phyloP scores from a whole-genome alignment of 768 basidiomycete species.

The Tricholoma furcatifolium region DNA sequence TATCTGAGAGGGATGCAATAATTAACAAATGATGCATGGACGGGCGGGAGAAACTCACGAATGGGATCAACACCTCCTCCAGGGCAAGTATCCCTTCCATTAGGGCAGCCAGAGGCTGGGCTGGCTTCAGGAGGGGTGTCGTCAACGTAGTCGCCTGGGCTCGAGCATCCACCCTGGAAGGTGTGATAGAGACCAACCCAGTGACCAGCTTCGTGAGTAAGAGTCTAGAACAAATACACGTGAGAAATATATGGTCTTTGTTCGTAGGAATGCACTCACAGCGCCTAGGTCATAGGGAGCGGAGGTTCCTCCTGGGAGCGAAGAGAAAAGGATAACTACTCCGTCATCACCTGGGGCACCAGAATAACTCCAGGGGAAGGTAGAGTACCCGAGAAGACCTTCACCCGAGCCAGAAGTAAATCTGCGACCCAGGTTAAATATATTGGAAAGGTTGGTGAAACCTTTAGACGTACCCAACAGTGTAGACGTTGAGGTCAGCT shows the following conservation, averaged over 20 bases:
- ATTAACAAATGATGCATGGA: not conserved
- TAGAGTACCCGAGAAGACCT: constrained; percentile 53
- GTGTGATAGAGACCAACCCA: constrained; percentile 62
- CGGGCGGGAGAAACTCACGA: constrained; percentile 24
- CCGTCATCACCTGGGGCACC: constrained; percentile 45
- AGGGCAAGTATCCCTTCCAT: constrained; percentile 34
- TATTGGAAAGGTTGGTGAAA: not conserved
- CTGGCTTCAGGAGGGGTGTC: constrained; percentile 49
- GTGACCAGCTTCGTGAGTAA: constrained; percentile 59
- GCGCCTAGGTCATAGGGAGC: constrained; percentile 42
- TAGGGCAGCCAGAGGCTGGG: constrained; percentile 41
- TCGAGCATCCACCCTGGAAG: constrained; percentile 50
- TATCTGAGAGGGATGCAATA: constrained; percentile 29
- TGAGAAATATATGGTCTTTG: constrained; percentile 5
- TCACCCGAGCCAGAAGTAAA: constrained; percentile 35
- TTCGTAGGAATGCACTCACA: constrained; percentile 16
- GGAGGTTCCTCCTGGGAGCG: constrained; percentile 43
- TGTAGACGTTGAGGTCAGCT: constrained; percentile 47
- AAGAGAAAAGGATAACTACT: constrained; percentile 41
- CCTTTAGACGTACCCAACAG: constrained; percentile 40
- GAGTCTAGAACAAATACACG: constrained; percentile 26
- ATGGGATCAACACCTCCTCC: constrained; percentile 43
- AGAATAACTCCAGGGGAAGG: constrained; percentile 46
- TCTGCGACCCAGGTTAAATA: constrained; percentile 18
- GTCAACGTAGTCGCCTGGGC: constrained; percentile 39